Conservation (phyloP, 306 rosid species). For the Rosa multiflora region DNA sequence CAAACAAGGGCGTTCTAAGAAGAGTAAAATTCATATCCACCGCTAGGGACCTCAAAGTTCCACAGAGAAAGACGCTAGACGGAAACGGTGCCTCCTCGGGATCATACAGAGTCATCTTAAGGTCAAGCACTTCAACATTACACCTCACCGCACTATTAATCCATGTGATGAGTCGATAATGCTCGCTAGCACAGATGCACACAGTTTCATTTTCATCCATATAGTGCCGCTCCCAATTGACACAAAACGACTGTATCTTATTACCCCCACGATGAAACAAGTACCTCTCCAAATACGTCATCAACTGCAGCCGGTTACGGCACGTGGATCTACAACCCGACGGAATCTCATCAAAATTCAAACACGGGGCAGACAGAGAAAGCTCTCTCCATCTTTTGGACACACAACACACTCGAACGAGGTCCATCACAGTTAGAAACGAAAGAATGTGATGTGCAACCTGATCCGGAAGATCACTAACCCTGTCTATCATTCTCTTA, state of each 20-base stretch:
- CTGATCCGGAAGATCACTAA: background rate
- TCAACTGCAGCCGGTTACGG: background rate
- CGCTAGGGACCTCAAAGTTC: background rate
- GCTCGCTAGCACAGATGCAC: background rate
- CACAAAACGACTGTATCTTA: background rate
- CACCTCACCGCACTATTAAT: background rate
- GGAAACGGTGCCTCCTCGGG: background rate
- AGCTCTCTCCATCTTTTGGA: conserved; percentile 10
- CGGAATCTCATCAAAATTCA: conserved; percentile 5
- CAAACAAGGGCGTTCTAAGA: background rate
- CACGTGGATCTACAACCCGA: background rate
- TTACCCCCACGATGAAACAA: background rate
- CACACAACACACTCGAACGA: background rate
- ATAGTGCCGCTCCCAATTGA: background rate
- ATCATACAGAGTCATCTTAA: background rate
- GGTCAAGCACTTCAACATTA: background rate
- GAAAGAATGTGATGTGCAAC: conserved; percentile 3
- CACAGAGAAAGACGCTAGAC: background rate
- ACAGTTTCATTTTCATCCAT: background rate
- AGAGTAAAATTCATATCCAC: background rate
- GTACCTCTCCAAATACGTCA: conserved; percentile 4
- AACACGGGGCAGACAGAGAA: background rate
- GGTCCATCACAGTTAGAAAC: background rate
- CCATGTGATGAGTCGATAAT: background rate
- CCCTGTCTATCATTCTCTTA: background rate